These are phyloP conservation scores for Trametes elegans DNA, from an alignment of 768 basidiomycete species.

Conservation along the genomic window DNA sequence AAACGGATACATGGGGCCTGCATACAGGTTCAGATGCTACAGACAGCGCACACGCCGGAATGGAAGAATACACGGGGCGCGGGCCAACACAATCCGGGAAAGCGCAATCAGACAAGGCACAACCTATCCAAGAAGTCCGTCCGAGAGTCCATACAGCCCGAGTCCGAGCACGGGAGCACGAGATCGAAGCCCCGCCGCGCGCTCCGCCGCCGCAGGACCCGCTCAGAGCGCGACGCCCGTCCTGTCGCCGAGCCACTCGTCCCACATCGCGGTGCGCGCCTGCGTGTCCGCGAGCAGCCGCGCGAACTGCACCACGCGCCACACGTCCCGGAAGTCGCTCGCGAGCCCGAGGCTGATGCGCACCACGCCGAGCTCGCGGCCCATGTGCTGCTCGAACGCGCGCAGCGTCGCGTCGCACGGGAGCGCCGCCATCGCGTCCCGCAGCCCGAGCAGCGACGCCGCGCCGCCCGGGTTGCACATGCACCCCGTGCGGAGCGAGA, in stretches of 20 bases:
- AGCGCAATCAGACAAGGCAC: background rate
- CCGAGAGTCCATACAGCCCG: background rate
- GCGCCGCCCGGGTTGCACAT: conserved; percentile 89
- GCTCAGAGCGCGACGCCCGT: conserved; percentile 14
- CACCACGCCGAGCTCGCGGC: conserved; percentile 71
- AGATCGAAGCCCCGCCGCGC: background rate
- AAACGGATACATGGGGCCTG: background rate
- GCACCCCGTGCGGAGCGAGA: conserved; percentile 81
- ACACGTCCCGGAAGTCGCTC: conserved; percentile 73
- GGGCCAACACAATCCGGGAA: conserved; percentile 2
- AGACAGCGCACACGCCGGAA: conserved; percentile 10
- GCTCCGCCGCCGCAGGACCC: too few relatives aligned
- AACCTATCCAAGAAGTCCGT: conserved; percentile 4
- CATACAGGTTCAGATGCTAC: conserved; percentile 13
- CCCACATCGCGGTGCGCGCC: conserved; percentile 26
- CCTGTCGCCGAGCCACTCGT: conserved; percentile 23
- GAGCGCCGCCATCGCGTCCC: conserved; percentile 60
- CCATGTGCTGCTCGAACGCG: conserved; percentile 60
- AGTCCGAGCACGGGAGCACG: background rate
- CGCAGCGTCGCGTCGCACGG: conserved; percentile 57
- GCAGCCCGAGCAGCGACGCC: conserved; percentile 64
- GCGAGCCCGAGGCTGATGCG: conserved; percentile 78
- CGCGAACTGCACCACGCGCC: conserved; percentile 34
- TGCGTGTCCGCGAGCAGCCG: conserved; percentile 12
- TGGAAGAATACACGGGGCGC: conserved; percentile 2